Base-by-base conservation (phyloP, 2,329 filamentous ascomycete species). In the Diaporthe vaccinii region DNA sequence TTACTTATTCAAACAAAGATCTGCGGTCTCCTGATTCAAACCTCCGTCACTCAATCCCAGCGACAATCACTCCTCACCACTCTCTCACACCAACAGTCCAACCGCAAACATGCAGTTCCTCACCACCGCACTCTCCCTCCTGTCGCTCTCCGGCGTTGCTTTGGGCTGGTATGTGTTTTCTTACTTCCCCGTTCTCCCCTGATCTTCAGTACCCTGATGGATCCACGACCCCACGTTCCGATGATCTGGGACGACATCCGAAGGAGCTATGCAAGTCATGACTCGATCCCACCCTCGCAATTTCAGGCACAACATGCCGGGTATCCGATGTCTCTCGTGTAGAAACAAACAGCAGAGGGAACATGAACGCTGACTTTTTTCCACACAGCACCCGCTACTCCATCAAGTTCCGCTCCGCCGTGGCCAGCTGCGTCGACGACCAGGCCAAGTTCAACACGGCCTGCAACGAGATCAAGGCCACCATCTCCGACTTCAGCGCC, bases 211-310 rank as follows among this genome's bases (percentile, higher is more conserved):
- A 53, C 44, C 62, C 31, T 25, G 10, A 51, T 68, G 62, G 62
- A 31, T 49, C 28, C 44, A 68, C 25, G 6, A 6, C 28, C 62
- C 62, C 36, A 68, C 44, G 44, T 51, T 12, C 62, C 62, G 44
- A 9, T 10, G 41, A 51, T 31, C 62, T 68, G 44, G 44, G 17
- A 68, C 62, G 36, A n/a, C 61, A 36, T 1, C 41, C 41, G 41
- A 36, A 4, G 62, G 44, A 12, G 62, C 46, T 9, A 67, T 67
- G 61, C 62, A 51, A 25, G 62, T 68, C 62, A 68, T 68, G 62
- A 68, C 62, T 68, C 44, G 44, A 51, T 25, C 44, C 31, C 14
- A 46, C 5, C 44, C 44, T 31, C 44, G 28, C 20, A 67, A 49
- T 67, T n/a, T 51, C 62, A 34, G 41, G 41, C 31, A 25, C 22